Percentiles rank a stretch among this genome's conserved stretches.
Conservation (phyloP, 2,329 filamentous ascomycete genomes). For the Reticulascus tulasneorum region DNA sequence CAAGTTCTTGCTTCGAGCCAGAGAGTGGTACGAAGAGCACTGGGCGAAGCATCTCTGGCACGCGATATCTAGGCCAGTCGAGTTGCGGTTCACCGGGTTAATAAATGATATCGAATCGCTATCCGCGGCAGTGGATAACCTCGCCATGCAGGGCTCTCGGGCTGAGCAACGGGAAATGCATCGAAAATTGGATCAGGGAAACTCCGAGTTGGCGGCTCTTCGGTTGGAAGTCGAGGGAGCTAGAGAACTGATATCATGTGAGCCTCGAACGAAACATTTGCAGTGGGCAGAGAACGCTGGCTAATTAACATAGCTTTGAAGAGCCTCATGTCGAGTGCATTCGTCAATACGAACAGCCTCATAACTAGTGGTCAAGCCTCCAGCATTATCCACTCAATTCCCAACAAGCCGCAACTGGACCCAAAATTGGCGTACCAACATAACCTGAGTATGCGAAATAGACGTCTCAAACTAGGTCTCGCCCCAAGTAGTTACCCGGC, state of each 20-base stretch:
- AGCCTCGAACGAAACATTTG: background rate
- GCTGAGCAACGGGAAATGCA: background rate
- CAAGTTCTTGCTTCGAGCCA: conserved; percentile 15
- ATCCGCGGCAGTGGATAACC: background rate
- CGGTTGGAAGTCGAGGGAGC: background rate
- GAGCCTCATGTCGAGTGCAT: background rate
- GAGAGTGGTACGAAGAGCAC: conserved; percentile 17
- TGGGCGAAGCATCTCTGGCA: conserved; percentile 10
- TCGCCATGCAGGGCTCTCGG: background rate
- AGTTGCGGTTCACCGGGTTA: conserved; percentile 14
- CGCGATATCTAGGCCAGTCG: conserved; percentile 13
- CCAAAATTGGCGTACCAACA: background rate
- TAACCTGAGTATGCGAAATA: background rate
- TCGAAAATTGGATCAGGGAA: background rate
- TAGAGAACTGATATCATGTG: background rate
- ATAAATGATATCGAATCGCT: conserved; percentile 11
- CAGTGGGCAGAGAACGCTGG: background rate
- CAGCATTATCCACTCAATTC: background rate
- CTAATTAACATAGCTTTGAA: background rate
- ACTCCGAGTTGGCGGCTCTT: background rate
- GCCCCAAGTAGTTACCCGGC: background rate
- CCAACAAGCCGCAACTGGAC: background rate
- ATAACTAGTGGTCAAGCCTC: background rate
- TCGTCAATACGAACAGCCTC: background rate
- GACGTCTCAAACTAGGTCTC: background rate